These are phyloP conservation scores for Yarrowia sp. DNA, from an alignment of 805 yeast genomes.

Conservation along the genomic window DNA sequence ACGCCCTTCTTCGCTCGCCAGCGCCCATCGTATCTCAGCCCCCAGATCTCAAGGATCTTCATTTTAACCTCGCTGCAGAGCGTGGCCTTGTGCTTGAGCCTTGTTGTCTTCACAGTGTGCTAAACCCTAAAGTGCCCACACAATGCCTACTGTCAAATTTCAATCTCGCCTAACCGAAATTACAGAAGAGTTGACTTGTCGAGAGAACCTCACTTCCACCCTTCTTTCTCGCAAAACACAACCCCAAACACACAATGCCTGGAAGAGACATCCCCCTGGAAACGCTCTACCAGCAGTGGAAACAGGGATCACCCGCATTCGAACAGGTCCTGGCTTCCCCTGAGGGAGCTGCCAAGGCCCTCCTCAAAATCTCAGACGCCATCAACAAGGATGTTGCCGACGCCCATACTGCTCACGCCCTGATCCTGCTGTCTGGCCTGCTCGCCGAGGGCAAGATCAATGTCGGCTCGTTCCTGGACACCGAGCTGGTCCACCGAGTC, in stretches of 20 bases:
- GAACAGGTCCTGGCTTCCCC: conserved; percentile 22
- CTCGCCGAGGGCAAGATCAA: conserved; percentile 22
- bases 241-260: conserved; percentile 8
- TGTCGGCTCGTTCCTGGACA: conserved; percentile 24
- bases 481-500: conserved; percentile 23
- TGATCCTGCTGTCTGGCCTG: conserved; percentile 13
- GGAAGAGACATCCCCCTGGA: conserved; percentile 18
- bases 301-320: conserved; percentile 20
- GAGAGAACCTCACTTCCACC: not conserved
- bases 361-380: conserved; percentile 22
- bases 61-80: conserved; percentile 1
- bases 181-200: not conserved
- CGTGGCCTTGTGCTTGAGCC: conserved; percentile 6
- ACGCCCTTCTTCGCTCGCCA: too few species aligned
- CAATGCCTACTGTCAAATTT: not conserved
- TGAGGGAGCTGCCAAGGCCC: conserved; percentile 25
- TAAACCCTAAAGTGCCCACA: conserved; percentile 9
- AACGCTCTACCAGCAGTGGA: conserved; percentile 22
- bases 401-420: conserved; percentile 24
- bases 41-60: conserved; percentile 9
- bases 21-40: not conserved
- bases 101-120: not conserved
- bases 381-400: conserved; percentile 23
- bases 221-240: too few species aligned
- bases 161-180: conserved; percentile 9